phyloP scores from a whole-genome alignment of 2,329 filamentous ascomycete genomes.

The Cryphonectria nitschkei region DNA sequence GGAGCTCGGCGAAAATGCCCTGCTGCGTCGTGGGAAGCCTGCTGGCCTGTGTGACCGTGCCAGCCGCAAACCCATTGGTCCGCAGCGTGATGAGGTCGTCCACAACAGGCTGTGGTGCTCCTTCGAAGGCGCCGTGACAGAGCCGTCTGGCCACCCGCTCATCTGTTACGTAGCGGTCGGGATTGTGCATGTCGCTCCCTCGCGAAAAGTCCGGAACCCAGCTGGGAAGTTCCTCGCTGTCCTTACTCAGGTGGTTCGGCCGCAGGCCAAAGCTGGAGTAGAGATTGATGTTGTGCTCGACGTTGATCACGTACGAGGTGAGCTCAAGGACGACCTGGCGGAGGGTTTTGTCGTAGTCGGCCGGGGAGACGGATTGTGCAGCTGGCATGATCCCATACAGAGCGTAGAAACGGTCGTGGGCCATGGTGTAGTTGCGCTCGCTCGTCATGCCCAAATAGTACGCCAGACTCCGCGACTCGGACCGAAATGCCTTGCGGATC shows the following conservation, averaged over 20 bases:
- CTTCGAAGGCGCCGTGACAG: not conserved
- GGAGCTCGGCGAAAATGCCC: not conserved
- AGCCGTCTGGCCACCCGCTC: not conserved
- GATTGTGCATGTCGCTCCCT: not conserved
- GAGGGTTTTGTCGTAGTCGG: constrained; percentile 6
- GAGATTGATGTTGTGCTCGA: constrained; percentile 7
- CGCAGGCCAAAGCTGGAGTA: not conserved
- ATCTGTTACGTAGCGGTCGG: not conserved
- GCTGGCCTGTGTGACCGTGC: constrained; percentile 1
- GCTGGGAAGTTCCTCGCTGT: not conserved
- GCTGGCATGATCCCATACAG: constrained; percentile 17
- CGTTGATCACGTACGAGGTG: constrained; percentile 6
- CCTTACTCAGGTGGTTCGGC: not conserved
- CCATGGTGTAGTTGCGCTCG: constrained; percentile 3
- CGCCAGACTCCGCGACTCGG: constrained; percentile 1
- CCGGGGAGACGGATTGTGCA: not conserved
- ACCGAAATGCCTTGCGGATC: not conserved
- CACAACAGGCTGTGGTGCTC: not conserved
- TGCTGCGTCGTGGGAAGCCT: not conserved
- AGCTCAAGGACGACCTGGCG: constrained; percentile 1
- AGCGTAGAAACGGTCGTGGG: constrained; percentile 11
- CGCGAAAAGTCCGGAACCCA: constrained; percentile 16
- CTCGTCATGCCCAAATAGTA: constrained; percentile 8
- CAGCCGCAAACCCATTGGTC: not conserved
- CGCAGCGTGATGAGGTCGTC: constrained; percentile 5